Percentiles rank a stretch among this genome's conserved stretches.
Evolutionary conservation across 164 flowering plant species (phyloP).

Genomic region (Echeveria elegans): DNA sequence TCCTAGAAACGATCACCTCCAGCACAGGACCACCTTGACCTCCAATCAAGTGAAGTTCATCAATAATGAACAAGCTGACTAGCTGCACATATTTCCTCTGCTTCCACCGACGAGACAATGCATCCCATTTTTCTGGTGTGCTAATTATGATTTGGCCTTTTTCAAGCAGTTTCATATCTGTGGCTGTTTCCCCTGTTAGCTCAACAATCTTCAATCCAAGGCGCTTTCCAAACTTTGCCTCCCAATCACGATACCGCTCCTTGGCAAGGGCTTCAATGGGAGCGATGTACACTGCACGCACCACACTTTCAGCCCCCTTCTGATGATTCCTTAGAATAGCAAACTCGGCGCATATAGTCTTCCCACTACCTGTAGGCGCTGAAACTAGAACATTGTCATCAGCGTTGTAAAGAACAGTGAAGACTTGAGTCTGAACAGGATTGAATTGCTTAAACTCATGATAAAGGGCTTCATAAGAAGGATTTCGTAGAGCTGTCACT

Average conservation of each 20-base stretch:
- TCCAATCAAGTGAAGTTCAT: constrained; percentile 90
- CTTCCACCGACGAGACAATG: constrained; percentile 93
- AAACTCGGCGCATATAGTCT: constrained; percentile 98
- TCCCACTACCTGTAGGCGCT: constrained; percentile 99
- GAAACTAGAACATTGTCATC: constrained; percentile 98
- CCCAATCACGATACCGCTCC: constrained; percentile 81
- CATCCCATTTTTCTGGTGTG: constrained; percentile 99
- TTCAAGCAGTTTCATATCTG: constrained; percentile 83
- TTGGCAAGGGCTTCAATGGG: constrained; percentile 92
- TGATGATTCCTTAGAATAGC: constrained; percentile 84
- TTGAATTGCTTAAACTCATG: constrained; percentile 85
- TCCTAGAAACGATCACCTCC: constrained; percentile 93
- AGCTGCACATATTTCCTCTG: constrained; percentile 76
- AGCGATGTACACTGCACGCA: constrained; percentile 91
- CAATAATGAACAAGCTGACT: constrained; percentile 86
- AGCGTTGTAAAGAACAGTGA: constrained; percentile 76
- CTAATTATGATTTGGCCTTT: constrained; percentile 80
- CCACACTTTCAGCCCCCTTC: constrained; percentile 48
- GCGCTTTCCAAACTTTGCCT: constrained; percentile 71
- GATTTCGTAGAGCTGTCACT: constrained; percentile 86
- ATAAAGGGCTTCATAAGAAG: constrained; percentile 80
- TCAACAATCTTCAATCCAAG: constrained; percentile 87
- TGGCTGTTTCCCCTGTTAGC: constrained; percentile 75
- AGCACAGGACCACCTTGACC: constrained; percentile 87
- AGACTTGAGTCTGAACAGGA: constrained; percentile 96